These are phyloP conservation scores for Dioscorea cayenensis DNA, from an alignment of 116 monocot species.

Conservation along the genomic window DNA sequence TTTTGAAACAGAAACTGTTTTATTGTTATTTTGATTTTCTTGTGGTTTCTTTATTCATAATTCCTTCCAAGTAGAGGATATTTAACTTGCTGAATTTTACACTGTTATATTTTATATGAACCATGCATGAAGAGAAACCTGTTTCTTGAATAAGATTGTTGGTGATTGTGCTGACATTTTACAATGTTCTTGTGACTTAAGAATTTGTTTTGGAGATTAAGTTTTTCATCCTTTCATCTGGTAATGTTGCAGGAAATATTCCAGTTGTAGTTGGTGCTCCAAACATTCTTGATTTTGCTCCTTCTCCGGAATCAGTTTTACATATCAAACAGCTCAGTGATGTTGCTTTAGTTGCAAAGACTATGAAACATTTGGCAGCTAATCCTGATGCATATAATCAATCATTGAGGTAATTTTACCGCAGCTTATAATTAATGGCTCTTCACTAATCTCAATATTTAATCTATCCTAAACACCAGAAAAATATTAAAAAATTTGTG, in stretches of 20 bases:
- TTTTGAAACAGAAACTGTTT: neutral
- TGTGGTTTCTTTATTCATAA: neutral
- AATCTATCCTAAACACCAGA: neutral
- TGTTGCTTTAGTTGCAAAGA: slow-evolving; percentile 48
- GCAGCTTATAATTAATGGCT: too few species aligned
- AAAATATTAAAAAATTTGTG: neutral
- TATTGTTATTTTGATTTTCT: neutral
- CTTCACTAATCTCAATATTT: neutral
- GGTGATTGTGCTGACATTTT: neutral
- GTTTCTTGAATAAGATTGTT: neutral
- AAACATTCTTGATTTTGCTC: slow-evolving; percentile 94
- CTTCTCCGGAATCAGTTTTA: slow-evolving; percentile 64
- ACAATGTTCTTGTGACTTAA: neutral
- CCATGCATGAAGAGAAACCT: neutral
- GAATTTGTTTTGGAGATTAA: neutral
- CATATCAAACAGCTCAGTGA: slow-evolving; percentile 69
- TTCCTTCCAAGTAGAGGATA: neutral
- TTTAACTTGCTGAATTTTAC: neutral
- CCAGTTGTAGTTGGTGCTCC: slow-evolving; percentile 98
- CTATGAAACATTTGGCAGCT: slow-evolving; percentile 72
- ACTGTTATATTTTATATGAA: neutral
- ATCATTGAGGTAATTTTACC: slow-evolving; percentile 40
- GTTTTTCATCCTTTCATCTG: neutral
- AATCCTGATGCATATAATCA: slow-evolving; percentile 78
- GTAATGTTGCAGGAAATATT: slow-evolving; percentile 47